phyloP scores from a whole-genome alignment of 768 basidiomycete species.

The Thelephora aurantiotincta region DNA sequence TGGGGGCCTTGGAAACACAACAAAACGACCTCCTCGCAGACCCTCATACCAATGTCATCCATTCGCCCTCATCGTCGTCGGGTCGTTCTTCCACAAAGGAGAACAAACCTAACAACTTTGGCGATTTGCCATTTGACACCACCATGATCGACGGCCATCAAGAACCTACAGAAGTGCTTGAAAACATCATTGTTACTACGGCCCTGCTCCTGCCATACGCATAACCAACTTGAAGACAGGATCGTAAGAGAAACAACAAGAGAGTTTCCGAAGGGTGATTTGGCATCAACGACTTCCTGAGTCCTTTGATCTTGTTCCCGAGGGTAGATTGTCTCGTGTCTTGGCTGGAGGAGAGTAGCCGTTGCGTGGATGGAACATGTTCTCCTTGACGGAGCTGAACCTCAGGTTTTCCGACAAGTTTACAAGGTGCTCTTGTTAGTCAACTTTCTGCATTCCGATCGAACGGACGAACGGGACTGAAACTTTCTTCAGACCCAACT shows the following conservation, averaged over 20 bases:
- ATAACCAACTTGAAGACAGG: constrained; percentile 69
- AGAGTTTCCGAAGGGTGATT: constrained; percentile 59
- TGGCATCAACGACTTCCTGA: too few species aligned
- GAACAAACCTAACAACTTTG: constrained; percentile 4
- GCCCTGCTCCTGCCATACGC: constrained; percentile 49
- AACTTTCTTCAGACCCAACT: constrained; percentile 16
- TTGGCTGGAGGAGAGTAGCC: constrained; percentile 37
- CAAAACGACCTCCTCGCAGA: constrained; percentile 10
- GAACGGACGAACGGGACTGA: constrained; percentile 5
- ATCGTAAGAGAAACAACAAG: constrained; percentile 67
- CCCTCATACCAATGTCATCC: constrained; percentile 2
- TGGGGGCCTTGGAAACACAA: constrained; percentile 20
- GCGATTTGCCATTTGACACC: constrained; percentile 15
- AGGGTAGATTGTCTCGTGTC: constrained; percentile 43
- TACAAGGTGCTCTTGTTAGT: constrained; percentile 84
- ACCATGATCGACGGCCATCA: constrained; percentile 11
- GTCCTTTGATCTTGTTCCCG: background rate
- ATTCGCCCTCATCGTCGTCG: constrained; percentile 17
- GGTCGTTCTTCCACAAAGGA: constrained; percentile 43
- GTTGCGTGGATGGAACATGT: constrained; percentile 82
- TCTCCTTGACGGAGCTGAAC: constrained; percentile 70
- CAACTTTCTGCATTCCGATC: constrained; percentile 20
- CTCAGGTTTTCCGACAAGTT: constrained; percentile 62
- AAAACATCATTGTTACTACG: constrained; percentile 40
- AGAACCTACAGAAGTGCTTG: constrained; percentile 36